These are phyloP conservation scores for Yamadazyma epiphylla DNA, from an alignment of 1,139 yeast species.

Conservation along the genomic window DNA sequence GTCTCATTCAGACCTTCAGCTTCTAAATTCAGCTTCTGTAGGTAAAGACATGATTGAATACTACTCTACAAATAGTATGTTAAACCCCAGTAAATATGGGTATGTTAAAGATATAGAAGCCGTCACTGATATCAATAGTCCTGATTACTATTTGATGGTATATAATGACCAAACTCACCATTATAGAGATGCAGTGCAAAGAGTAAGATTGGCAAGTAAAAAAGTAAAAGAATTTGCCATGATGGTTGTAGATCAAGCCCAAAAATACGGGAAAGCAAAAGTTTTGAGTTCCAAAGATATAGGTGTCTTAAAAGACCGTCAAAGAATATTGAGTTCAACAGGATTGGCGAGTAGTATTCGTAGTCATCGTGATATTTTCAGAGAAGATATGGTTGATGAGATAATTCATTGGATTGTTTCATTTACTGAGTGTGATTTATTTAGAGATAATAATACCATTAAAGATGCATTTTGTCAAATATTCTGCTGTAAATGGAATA, in stretches of 20 bases:
- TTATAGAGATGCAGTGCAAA: conserved; percentile 65
- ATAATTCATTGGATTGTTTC: conserved; percentile 63
- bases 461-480: conserved; percentile 57
- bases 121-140: conserved; percentile 43
- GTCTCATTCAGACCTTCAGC: conserved; percentile 39
- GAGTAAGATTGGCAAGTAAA: conserved; percentile 61
- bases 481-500: conserved; percentile 49
- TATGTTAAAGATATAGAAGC: conserved; percentile 7
- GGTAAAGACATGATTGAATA: conserved; percentile 18
- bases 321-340: conserved; percentile 50
- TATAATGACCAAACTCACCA: conserved; percentile 83
- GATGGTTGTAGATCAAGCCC: conserved; percentile 68
- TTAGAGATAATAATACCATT: conserved; percentile 44
- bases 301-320: conserved; percentile 48
- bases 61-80: conserved; percentile 24
- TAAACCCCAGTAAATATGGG: conserved; percentile 32
- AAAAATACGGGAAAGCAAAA: conserved; percentile 63
- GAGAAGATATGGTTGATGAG: conserved; percentile 81
- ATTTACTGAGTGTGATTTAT: conserved; percentile 53
- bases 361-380: conserved; percentile 62
- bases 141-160: conserved; percentile 53
- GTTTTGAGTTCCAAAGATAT: conserved; percentile 58
- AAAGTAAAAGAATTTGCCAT: conserved; percentile 65
- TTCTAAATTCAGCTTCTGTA: conserved; percentile 21
- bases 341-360: conserved; percentile 68